A percentile compares a stretch with the other conserved stretches of the same genome.
Conservation (phyloP, 2,329 filamentous ascomycete genomes). For the Diplodia corticola region DNA sequence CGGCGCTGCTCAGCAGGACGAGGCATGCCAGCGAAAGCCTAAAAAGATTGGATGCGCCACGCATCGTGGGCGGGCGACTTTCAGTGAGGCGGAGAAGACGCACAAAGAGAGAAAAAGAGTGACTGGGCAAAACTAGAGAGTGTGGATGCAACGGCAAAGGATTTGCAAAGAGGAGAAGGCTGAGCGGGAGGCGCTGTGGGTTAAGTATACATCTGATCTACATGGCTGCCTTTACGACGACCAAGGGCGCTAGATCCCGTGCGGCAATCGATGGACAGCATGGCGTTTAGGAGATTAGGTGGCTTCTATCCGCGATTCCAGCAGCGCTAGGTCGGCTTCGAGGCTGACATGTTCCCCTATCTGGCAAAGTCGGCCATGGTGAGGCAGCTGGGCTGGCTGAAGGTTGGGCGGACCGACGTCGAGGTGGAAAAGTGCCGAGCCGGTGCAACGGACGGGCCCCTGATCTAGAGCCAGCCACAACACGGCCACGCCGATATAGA, state of each 20-base stretch:
- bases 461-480: slow-evolving; percentile 13
- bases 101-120: neutral
- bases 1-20: neutral
- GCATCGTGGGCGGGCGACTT: neutral
- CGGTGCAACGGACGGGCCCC: neutral
- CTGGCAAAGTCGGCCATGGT: neutral
- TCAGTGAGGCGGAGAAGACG: neutral
- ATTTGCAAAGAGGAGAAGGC: neutral
- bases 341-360: neutral
- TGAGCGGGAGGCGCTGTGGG: neutral
- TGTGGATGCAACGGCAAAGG: neutral
- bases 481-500: neutral
- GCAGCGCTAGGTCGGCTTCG: neutral
- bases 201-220: neutral
- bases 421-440: neutral
- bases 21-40: neutral
- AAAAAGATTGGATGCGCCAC: slow-evolving; percentile 14
- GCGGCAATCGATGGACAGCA: neutral
- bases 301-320: neutral
- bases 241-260: neutral
- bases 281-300: slow-evolving; percentile 11
- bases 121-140: neutral
- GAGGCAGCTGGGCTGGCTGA: neutral
- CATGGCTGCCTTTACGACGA: neutral
- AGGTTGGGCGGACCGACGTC: neutral